Conservation (phyloP, 2,329 filamentous ascomycete genomes). For the Penicillium sp. region DNA sequence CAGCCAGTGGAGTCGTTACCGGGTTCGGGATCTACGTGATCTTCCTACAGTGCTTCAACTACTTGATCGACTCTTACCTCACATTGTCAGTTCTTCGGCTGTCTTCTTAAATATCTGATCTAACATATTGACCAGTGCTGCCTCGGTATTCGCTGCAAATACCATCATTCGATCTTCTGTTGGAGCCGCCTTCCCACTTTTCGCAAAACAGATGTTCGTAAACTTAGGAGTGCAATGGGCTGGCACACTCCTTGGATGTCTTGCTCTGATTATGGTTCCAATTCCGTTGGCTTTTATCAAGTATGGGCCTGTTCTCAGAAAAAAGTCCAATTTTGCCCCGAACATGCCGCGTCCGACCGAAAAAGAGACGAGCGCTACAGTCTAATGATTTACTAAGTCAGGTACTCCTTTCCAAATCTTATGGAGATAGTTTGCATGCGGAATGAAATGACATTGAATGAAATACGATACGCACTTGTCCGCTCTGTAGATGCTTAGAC, state of each 20-base stretch:
- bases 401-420: not conserved
- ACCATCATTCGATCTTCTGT: constrained; percentile 39
- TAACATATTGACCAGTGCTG: constrained; percentile 26
- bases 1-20: constrained; percentile 30
- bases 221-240: constrained; percentile 41
- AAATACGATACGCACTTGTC: not conserved
- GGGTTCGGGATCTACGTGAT: constrained; percentile 35
- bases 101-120: not conserved
- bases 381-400: not conserved
- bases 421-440: not conserved
- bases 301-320: constrained; percentile 30
- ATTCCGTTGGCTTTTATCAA: constrained; percentile 36
- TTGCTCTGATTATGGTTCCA: constrained; percentile 38
- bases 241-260: constrained; percentile 37
- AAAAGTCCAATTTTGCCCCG: constrained; percentile 29
- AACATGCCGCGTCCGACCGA: not conserved
- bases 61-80: constrained; percentile 42
- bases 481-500: not conserved
- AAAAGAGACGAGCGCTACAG: constrained; percentile 4
- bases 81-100: constrained; percentile 32
- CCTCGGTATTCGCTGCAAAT: constrained; percentile 40
- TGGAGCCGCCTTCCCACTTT: constrained; percentile 37
- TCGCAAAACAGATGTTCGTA: constrained; percentile 38
- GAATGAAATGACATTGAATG: not conserved
- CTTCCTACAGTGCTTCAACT: constrained; percentile 37